phyloP scores from a whole-genome alignment of 2,329 filamentous ascomycete genomes.

The Diaporthe aspalathi region DNA sequence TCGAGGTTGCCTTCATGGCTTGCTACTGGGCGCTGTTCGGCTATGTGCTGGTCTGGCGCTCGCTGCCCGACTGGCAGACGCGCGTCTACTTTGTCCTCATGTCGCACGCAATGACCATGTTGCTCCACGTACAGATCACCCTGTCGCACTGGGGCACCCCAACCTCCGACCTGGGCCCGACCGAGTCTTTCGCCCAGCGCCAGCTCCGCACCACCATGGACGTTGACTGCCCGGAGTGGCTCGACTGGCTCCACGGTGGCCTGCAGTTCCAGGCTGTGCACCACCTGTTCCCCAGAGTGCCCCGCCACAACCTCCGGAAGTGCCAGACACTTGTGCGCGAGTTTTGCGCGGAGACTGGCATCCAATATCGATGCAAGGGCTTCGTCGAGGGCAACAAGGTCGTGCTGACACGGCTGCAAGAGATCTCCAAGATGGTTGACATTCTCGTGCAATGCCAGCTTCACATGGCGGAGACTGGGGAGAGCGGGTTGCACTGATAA shows the following conservation, averaged over 20 bases:
- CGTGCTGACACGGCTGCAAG: constrained; percentile 59
- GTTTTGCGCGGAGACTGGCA: constrained; percentile 58
- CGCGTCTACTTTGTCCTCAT: constrained; percentile 73
- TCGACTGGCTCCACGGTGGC: constrained; percentile 79
- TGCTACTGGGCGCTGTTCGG: constrained; percentile 78
- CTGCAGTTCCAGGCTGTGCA: constrained; percentile 80
- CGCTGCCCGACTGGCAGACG: constrained; percentile 67
- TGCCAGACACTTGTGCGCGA: constrained; percentile 70
- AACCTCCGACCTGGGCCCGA: constrained; percentile 70
- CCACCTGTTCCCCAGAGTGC: constrained; percentile 76
- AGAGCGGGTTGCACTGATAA: constrained; percentile 25
- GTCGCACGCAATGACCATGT: constrained; percentile 74
- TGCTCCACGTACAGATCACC: constrained; percentile 78
- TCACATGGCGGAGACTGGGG: constrained; percentile 59
- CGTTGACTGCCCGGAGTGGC: constrained; percentile 76
- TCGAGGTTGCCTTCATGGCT: constrained; percentile 71
- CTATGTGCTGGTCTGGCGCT: constrained; percentile 71
- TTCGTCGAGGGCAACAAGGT: constrained; percentile 39
- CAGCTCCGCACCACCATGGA: constrained; percentile 81
- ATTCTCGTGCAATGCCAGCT: constrained; percentile 69
- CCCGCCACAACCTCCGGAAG: constrained; percentile 73
- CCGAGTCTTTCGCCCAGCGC: constrained; percentile 75
- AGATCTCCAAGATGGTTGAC: constrained; percentile 70
- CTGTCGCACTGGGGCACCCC: constrained; percentile 80
- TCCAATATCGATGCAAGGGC: constrained; percentile 34